A percentile compares a stretch with the other conserved stretches of the same genome.
These are phyloP conservation scores for Cocos nucifera DNA, from an alignment of 176 grass and related monocot genomes.

Conservation along the genomic window DNA sequence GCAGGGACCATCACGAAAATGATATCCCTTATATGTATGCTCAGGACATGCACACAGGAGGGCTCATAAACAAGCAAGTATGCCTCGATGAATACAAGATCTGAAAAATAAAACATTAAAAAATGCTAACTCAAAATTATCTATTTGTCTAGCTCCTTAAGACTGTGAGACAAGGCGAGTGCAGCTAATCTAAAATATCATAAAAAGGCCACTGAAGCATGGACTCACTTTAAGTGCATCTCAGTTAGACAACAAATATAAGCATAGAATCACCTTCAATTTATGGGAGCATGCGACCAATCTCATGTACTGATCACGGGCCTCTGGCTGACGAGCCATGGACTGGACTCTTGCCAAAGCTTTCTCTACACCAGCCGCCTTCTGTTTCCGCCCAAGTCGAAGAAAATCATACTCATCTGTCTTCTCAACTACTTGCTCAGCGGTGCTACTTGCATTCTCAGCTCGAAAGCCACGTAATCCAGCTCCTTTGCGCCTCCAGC, in stretches of 20 bases:
- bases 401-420: conserved; percentile 74
- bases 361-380: conserved; percentile 77
- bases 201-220: too few relatives aligned
- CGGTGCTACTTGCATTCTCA: conserved; percentile 18
- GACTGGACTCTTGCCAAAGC: conserved; percentile 90
- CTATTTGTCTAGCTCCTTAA: too few relatives aligned
- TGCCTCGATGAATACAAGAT: too few relatives aligned
- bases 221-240: too few relatives aligned
- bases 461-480: conserved; percentile 75
- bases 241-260: neutral
- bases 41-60: too few relatives aligned
- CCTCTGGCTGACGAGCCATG: conserved; percentile 79
- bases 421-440: conserved; percentile 24
- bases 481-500: conserved; percentile 66
- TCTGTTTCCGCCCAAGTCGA: conserved; percentile 53
- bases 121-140: too few relatives aligned
- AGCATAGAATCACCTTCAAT: conserved; percentile 6
- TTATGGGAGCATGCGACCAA: conserved; percentile 3
- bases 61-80: too few relatives aligned
- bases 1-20: too few relatives aligned
- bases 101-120: too few relatives aligned
- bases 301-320: conserved; percentile 57
- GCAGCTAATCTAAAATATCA: too few relatives aligned
- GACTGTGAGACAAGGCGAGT: too few relatives aligned
- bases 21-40: too few relatives aligned